A percentile compares a stretch with the other conserved stretches of the same genome.
Evolutionary conservation across 148 eudicot genomes (phyloP).

Genomic region (Camellia japonica): DNA sequence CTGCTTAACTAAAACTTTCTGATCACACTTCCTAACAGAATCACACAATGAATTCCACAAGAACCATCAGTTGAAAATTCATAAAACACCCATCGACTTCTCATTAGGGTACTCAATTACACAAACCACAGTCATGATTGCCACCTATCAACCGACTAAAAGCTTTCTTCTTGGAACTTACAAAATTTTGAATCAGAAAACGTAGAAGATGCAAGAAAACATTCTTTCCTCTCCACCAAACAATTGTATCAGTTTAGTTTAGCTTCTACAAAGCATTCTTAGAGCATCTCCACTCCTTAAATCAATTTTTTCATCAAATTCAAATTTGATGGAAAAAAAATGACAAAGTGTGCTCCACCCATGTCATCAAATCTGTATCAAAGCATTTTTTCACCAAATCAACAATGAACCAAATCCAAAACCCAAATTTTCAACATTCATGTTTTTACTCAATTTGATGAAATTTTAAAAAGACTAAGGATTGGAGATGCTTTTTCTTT

Average conservation of each 20-base stretch:
- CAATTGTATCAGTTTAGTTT: neutral
- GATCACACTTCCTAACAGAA: neutral
- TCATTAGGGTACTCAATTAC: neutral
- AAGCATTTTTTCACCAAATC: no score
- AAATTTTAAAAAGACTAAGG: no score
- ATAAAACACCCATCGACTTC: neutral
- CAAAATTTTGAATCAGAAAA: neutral
- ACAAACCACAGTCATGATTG: neutral
- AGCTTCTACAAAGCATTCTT: no score
- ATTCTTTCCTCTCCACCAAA: neutral
- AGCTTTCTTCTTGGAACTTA: neutral
- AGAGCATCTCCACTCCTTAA: no score
- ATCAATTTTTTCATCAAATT: no score
- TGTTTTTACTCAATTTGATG: no score
- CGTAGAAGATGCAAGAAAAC: neutral
- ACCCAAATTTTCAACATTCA: no score
- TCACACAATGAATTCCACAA: neutral
- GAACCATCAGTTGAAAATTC: neutral
- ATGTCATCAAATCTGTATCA: no score
- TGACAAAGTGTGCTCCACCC: no score
- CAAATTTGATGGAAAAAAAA: no score
- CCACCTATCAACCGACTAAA: neutral
- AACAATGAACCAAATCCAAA: no score
- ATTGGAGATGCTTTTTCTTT: no score
- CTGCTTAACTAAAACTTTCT: neutral